Conservation (phyloP, 352 stramenopile species). For the Aphanomyces stellatus region DNA sequence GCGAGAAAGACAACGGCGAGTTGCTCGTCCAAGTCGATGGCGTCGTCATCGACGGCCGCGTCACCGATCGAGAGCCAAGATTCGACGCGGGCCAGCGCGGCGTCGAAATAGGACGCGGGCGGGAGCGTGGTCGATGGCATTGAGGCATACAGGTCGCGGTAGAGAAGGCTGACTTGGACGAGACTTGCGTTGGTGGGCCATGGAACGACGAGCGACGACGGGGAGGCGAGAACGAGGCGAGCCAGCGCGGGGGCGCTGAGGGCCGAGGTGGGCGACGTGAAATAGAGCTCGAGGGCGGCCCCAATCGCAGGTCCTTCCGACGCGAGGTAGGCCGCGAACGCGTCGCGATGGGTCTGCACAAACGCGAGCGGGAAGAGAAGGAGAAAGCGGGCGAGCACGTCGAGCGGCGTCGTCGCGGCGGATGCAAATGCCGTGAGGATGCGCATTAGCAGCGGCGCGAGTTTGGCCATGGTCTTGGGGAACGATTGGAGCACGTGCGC, state of each 20-base stretch:
- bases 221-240: background rate
- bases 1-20: background rate
- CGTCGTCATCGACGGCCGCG: background rate
- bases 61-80: background rate
- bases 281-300: background rate
- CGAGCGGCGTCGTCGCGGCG: constrained; percentile 27
- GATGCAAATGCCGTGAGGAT: constrained; percentile 52
- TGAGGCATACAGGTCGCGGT: background rate
- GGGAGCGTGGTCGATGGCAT: background rate
- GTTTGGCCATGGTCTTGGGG: constrained; percentile 49
- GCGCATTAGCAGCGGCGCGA: constrained; percentile 35
- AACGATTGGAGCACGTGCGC: constrained; percentile 72
- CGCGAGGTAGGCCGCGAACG: background rate
- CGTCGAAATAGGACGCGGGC: background rate
- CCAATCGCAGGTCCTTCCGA: background rate
- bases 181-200: background rate
- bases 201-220: background rate
- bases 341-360: constrained; percentile 21
- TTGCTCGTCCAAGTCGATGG: background rate
- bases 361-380: constrained; percentile 39
- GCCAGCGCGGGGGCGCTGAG: background rate
- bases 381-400: constrained; percentile 36
- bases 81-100: background rate
- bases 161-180: background rate
- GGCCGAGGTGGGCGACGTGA: background rate